Base-by-base conservation (phyloP, 2,329 filamentous ascomycete genomes). In the Rhynchosporium graminicola region DNA sequence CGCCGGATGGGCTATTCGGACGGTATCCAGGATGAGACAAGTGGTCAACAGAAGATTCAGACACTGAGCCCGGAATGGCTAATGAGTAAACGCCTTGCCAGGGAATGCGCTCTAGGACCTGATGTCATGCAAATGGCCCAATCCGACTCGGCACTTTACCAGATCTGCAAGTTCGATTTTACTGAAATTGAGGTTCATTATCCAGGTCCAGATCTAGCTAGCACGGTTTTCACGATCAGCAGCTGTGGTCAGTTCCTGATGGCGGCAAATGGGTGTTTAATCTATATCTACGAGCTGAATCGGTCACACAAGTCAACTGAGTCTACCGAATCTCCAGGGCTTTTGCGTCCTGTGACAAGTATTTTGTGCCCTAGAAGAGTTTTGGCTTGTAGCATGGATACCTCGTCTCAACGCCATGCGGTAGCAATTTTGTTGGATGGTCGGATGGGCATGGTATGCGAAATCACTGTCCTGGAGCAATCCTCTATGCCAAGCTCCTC, bases 381-480 rank as follows among this genome's bases (percentile, higher is more conserved):
- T 2, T 71, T 89, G 5, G 80, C 81, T 3, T 83, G 85, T 68
- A 84, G 83, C 65, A 87, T 89, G 80, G 85, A 89, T 71, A 84
- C 83, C 0, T 86, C 82, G 4, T 80, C 78, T 2, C 76, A 81
- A 8, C 78, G 80, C 48, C 79, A 83, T 67, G 79, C 83, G 6
- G 76, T 88, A 57, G 86, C 85, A 15, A 80, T 83, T 36, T 75
- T 89, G 8, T 76, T 89, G 52, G 80, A 84, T 64, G 84, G 83
- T 6, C 80, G 86, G 2, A 78, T 84, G 70, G 86, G 85, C 3
- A 79, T 88, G 71, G 79, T 89, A 0, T 87, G 81, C 68, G 83
- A 88, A 57, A 74, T 87, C 10, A 72, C 72, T 54, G 63, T 69
- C 8, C 57, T 70, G 50, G 67, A 62, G 36, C 29, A 43, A 38